phyloP scores from a whole-genome alignment of 2,329 filamentous ascomycete species.

The Hypoxylon sp. region DNA sequence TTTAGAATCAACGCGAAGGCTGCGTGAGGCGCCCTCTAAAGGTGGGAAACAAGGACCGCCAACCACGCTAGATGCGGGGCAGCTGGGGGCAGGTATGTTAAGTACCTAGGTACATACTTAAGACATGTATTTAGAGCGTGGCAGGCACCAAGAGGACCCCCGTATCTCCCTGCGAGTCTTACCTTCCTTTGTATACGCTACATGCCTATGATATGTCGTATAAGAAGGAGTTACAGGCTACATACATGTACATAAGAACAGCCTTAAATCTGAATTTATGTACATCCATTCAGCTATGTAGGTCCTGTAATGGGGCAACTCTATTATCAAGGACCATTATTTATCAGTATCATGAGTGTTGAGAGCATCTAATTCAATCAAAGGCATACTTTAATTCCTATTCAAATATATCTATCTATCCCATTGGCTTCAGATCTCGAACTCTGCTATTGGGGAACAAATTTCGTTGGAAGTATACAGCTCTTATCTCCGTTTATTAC shows the following conservation, averaged over 20 bases:
- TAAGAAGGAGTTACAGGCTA: too few relatives aligned
- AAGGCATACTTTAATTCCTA: background rate
- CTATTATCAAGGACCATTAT: background rate
- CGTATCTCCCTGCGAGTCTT: slow-evolving; percentile 18
- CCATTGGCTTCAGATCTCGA: background rate
- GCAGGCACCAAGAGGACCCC: background rate
- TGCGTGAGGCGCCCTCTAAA: slow-evolving; percentile 38
- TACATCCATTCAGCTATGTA: too few relatives aligned
- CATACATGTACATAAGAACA: too few relatives aligned
- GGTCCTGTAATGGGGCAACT: background rate
- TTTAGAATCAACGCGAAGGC: slow-evolving; percentile 45
- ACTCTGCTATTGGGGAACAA: background rate
- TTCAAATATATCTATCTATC: background rate
- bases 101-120: background rate
- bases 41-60: slow-evolving; percentile 38
- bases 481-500: slow-evolving; percentile 23
- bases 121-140: background rate
- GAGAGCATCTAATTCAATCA: background rate
- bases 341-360: background rate
- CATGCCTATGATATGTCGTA: too few relatives aligned
- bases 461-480: background rate
- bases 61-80: slow-evolving; percentile 44
- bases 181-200: background rate
- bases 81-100: slow-evolving; percentile 14
- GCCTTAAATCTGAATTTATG: too few relatives aligned